Evolutionary conservation across 2,329 filamentous ascomycete species (phyloP).

Genomic region (Aspergillus luchuensis): DNA sequence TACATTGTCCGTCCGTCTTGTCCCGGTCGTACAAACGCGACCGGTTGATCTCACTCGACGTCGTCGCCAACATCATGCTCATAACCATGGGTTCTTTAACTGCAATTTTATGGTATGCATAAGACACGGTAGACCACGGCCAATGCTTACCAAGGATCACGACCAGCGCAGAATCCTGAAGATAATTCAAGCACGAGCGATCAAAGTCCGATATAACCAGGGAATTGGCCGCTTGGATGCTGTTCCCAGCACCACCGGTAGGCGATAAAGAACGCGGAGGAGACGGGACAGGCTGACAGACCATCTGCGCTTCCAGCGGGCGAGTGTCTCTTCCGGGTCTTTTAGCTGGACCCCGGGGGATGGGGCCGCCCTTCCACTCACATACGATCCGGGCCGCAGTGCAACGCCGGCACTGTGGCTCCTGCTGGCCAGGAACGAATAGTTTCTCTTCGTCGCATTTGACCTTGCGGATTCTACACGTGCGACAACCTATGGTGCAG

Average conservation of each 20-base stretch:
- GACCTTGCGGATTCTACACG: constrained; percentile 34
- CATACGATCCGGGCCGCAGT: constrained; percentile 25
- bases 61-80: constrained; percentile 32
- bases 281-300: not conserved
- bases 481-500: constrained; percentile 27
- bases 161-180: constrained; percentile 29
- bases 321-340: not conserved
- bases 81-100: constrained; percentile 32
- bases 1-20: not conserved
- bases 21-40: constrained; percentile 22
- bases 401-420: constrained; percentile 31
- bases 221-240: constrained; percentile 27
- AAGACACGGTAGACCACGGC: constrained; percentile 31
- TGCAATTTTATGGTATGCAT: constrained; percentile 30
- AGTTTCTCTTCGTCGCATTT: constrained; percentile 36
- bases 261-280: constrained; percentile 13
- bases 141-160: constrained; percentile 31
- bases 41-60: constrained; percentile 27
- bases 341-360: constrained; percentile 19
- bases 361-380: constrained; percentile 30
- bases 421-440: constrained; percentile 16
- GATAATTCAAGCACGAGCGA: constrained; percentile 27
- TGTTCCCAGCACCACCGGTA: constrained; percentile 4
- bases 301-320: not conserved
- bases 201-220: constrained; percentile 25